A percentile compares a stretch with the other conserved stretches of the same genome.
phyloP scores from a whole-genome alignment of 768 basidiomycete species.

The Candolleomyces efflorescens region DNA sequence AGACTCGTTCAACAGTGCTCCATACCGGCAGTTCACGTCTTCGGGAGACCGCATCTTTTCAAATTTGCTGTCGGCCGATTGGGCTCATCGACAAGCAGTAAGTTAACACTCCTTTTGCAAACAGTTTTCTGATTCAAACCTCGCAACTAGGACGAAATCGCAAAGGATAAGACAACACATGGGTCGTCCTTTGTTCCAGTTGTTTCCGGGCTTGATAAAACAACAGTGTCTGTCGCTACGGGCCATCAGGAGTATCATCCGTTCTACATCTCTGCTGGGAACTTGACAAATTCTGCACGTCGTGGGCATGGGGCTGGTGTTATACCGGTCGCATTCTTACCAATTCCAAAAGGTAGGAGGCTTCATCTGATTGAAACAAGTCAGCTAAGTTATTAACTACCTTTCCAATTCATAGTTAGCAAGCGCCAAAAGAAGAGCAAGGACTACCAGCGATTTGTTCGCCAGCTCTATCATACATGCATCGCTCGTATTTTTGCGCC shows the following conservation, averaged over 20 bases:
- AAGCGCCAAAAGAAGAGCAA: conserved; percentile 10
- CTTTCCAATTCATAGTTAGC: conserved; percentile 8
- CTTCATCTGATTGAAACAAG: not conserved
- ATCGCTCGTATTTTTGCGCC: conserved; percentile 14
- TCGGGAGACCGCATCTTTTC: conserved; percentile 19
- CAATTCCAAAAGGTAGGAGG: conserved; percentile 29
- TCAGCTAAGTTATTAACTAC: not conserved
- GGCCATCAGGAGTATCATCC: conserved; percentile 36
- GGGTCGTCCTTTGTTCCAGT: conserved; percentile 29
- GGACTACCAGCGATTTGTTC: conserved; percentile 18
- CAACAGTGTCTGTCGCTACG: conserved; percentile 35
- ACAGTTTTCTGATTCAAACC: not conserved
- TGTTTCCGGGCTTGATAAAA: conserved; percentile 36
- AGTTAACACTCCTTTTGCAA: not conserved
- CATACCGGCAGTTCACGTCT: conserved; percentile 21
- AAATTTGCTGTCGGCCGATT: conserved; percentile 33
- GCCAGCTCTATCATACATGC: conserved; percentile 23
- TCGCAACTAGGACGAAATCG: conserved; percentile 21
- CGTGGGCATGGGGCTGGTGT: conserved; percentile 26
- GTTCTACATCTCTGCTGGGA: conserved; percentile 26
- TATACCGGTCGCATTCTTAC: conserved; percentile 26
- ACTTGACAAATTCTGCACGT: conserved; percentile 21
- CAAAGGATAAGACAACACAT: conserved; percentile 16
- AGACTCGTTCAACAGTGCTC: conserved; percentile 13
- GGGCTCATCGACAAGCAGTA: conserved; percentile 31